Evolutionary conservation across 2,329 filamentous ascomycete species (phyloP).

Genomic region (Metarhizium anisopliae): DNA sequence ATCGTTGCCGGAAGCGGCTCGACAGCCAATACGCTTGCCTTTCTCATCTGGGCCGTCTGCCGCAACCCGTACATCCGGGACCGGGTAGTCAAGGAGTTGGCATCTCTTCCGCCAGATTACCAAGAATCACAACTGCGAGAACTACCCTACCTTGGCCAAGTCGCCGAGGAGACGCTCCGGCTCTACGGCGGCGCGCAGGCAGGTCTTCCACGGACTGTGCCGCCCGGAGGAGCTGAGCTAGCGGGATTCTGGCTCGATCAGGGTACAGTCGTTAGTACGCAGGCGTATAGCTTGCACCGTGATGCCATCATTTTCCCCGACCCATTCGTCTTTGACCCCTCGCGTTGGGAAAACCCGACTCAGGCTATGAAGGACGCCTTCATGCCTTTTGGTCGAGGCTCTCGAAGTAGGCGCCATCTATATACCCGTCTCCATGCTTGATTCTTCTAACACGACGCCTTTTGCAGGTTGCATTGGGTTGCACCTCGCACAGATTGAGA

Average conservation of each 20-base stretch:
- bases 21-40: slow-evolving; percentile 37
- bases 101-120: no score
- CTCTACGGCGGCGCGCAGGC: no score
- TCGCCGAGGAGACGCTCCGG: no score
- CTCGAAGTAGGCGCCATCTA: slow-evolving; percentile 10
- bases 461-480: slow-evolving; percentile 40
- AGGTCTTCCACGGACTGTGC: no score
- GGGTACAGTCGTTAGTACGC: slow-evolving; percentile 29
- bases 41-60: slow-evolving; percentile 26
- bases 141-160: no score
- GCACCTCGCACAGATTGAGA: slow-evolving; percentile 46
- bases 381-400: slow-evolving; percentile 42
- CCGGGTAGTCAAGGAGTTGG: no score
- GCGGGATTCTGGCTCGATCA: neutral
- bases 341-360: slow-evolving; percentile 26
- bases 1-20: slow-evolving; percentile 42
- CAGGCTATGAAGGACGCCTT: slow-evolving; percentile 36
- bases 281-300: slow-evolving; percentile 37
- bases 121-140: no score
- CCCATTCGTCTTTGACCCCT: slow-evolving; percentile 17
- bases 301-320: slow-evolving; percentile 25
- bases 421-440: no score
- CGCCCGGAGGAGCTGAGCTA: no score
- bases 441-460: slow-evolving; percentile 8
- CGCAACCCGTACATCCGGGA: no score